phyloP scores from a whole-genome alignment of 2,329 filamentous ascomycete species.

The Talaromyces sp. region DNA sequence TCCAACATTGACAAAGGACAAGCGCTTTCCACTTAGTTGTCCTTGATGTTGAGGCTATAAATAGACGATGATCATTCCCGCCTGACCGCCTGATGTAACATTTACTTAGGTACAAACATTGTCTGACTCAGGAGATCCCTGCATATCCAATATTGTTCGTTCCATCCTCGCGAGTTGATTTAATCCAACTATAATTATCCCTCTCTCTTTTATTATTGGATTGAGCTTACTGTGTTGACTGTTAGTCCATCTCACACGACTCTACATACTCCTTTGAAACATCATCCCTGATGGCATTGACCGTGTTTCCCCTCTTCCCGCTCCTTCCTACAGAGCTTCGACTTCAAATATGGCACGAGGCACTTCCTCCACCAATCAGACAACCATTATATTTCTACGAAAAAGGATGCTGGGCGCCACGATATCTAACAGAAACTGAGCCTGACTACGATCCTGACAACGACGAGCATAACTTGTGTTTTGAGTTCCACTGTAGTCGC shows the following conservation, averaged over 20 bases:
- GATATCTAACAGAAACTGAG: conserved; percentile 14
- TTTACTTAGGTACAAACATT: neutral
- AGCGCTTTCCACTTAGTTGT: no score
- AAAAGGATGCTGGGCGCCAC: conserved; percentile 17
- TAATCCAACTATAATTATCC: neutral
- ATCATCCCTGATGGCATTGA: neutral
- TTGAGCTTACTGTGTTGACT: neutral
- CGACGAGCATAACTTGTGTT: conserved; percentile 12
- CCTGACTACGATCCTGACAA: conserved; percentile 12
- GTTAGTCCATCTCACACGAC: neutral
- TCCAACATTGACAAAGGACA: neutral
- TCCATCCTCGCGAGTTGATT: neutral
- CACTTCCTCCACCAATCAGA: conserved; percentile 12
- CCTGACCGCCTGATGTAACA: no score
- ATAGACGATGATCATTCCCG: neutral
- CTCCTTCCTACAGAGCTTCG: conserved; percentile 14
- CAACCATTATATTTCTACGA: conserved; percentile 17
- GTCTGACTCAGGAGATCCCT: neutral
- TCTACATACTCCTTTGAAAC: neutral
- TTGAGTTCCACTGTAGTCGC: conserved; percentile 17
- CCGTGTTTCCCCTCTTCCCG: conserved; percentile 12
- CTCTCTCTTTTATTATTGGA: conserved; percentile 1
- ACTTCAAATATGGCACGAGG: conserved; percentile 12
- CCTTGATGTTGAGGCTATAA: neutral
- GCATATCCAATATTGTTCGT: neutral